Percentiles rank a stretch among this genome's conserved stretches.
phyloP scores from a whole-genome alignment of 345 rosid genomes.

The Citrus reticulata region DNA sequence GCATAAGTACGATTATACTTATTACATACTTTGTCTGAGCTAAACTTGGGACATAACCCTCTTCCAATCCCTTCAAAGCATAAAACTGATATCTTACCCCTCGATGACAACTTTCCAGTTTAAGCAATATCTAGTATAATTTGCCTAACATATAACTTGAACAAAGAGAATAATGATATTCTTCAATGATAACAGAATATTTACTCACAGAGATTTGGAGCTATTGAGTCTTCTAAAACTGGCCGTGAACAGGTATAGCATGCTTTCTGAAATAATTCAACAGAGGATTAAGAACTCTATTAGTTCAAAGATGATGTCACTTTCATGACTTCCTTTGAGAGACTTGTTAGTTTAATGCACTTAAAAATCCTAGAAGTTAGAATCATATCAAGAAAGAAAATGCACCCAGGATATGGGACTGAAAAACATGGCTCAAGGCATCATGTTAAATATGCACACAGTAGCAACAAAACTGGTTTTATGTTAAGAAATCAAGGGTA shows the following conservation, averaged over 20 bases:
- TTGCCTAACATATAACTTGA: neutral
- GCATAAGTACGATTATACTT: neutral
- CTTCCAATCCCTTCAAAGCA: neutral
- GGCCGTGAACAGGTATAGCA: conserved; percentile 71
- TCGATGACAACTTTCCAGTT: neutral
- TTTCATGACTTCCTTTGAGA: no score
- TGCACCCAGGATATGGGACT: neutral
- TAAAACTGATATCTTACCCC: neutral
- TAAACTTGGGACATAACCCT: neutral
- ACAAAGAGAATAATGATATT: neutral
- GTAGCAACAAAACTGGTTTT: neutral
- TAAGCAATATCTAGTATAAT: neutral
- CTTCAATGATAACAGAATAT: neutral
- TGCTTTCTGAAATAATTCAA: conserved; percentile 54
- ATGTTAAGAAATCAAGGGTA: neutral
- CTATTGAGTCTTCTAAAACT: conserved; percentile 57
- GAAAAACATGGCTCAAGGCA: neutral
- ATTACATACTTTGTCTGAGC: neutral
- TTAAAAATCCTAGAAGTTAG: neutral
- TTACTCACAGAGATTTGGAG: conserved; percentile 82
- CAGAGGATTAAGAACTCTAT: conserved; percentile 11
- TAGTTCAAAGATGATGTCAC: neutral
- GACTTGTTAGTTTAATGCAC: neutral
- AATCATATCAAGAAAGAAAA: neutral
- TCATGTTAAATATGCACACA: neutral